Conservation (phyloP, 2,329 filamentous ascomycete genomes). For the Dichotomopilus funicola region DNA sequence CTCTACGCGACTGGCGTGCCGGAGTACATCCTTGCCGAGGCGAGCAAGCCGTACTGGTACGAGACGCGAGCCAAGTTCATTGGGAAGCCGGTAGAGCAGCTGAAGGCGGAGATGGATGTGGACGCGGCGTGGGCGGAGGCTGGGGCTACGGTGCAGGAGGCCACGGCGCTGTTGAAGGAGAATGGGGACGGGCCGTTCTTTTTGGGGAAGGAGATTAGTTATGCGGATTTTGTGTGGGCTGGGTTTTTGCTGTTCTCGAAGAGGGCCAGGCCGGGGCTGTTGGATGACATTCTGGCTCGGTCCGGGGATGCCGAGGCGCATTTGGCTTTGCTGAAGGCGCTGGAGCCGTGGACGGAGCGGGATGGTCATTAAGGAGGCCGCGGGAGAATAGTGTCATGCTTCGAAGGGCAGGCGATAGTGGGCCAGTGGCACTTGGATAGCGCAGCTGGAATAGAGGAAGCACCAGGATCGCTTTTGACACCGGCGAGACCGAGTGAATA, state of each 20-base stretch:
- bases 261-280: conserved; percentile 31
- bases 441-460: no score
- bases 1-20: conserved; percentile 43
- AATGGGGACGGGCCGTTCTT: conserved; percentile 50
- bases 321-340: conserved; percentile 34
- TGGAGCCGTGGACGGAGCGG: conserved; percentile 37
- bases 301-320: conserved; percentile 35
- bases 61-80: conserved; percentile 41
- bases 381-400: neutral
- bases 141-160: conserved; percentile 29
- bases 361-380: neutral
- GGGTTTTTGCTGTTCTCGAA: conserved; percentile 32
- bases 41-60: conserved; percentile 49
- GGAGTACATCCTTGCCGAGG: conserved; percentile 42
- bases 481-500: no score
- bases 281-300: conserved; percentile 31
- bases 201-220: conserved; percentile 47
- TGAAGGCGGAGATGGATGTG: conserved; percentile 39
- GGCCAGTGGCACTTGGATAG: no score
- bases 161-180: conserved; percentile 46
- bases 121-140: conserved; percentile 44
- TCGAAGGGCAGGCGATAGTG: neutral
- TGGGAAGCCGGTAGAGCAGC: conserved; percentile 48
- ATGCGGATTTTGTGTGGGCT: conserved; percentile 48
- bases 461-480: no score